Percentiles rank a stretch among this genome's conserved stretches.
Evolutionary conservation across 106 monocot species (phyloP).

Genomic region (Agapanthus africanus): DNA sequence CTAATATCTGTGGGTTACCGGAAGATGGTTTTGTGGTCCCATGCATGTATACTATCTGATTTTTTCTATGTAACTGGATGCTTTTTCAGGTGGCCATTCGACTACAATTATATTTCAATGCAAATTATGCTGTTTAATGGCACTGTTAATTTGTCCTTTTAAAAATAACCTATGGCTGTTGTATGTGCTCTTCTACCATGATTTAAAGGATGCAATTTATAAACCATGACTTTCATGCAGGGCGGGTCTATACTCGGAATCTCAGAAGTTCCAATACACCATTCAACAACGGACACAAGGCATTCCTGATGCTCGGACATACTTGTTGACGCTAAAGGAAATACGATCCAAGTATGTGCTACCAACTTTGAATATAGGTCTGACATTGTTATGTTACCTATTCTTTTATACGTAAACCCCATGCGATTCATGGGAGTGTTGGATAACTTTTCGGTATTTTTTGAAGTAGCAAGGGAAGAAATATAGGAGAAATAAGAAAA

Average conservation of each 20-base stretch:
- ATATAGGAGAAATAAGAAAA: too few relatives aligned
- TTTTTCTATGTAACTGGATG: neutral
- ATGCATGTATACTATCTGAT: neutral
- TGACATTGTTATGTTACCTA: neutral
- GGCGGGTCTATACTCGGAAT: slow-evolving; percentile 72
- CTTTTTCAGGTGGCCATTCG: neutral
- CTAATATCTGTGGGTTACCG: too few relatives aligned
- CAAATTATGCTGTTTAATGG: neutral
- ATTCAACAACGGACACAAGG: slow-evolving; percentile 58
- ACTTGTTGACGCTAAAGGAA: slow-evolving; percentile 71
- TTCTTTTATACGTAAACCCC: too few relatives aligned
- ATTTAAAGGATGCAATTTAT: neutral
- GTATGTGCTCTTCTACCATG: neutral
- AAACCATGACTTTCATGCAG: slow-evolving; percentile 26
- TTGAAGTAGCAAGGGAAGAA: too few relatives aligned
- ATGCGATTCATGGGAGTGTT: too few relatives aligned
- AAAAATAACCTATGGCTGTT: neutral
- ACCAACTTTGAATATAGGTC: neutral
- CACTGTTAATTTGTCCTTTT: neutral
- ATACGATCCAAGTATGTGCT: slow-evolving; percentile 75
- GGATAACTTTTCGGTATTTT: too few relatives aligned
- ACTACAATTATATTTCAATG: neutral
- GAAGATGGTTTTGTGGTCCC: neutral
- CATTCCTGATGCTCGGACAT: slow-evolving; percentile 90
- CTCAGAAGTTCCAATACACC: slow-evolving; percentile 62